Percentiles rank a stretch among this genome's conserved stretches.
phyloP scores from a whole-genome alignment of 164 flowering plant genomes.

The Taxillus chinensis region DNA sequence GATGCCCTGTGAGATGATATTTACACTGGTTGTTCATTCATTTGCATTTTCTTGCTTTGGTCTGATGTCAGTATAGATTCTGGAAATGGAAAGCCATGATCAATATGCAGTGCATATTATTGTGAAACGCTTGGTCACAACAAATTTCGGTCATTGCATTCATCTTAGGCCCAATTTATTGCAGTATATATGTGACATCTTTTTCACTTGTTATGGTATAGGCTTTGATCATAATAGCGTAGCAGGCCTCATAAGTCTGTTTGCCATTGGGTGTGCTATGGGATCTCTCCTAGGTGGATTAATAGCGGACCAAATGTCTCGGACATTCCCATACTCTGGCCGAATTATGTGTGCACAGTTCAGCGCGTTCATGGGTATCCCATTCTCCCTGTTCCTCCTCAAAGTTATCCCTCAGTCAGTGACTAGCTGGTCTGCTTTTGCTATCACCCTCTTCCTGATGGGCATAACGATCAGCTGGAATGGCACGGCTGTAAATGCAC shows the following conservation, averaged over 20 bases:
- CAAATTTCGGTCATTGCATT: neutral
- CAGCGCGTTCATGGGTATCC: slow-evolving; percentile 93
- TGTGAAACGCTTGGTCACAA: too few species aligned
- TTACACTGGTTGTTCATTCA: too few species aligned
- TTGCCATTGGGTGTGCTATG: slow-evolving; percentile 72
- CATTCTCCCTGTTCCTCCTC: slow-evolving; percentile 77
- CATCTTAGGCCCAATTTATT: neutral
- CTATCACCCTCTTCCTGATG: slow-evolving; percentile 65
- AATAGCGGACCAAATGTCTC: slow-evolving; percentile 64
- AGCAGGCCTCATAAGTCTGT: slow-evolving; percentile 72
- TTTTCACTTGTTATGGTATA: slow-evolving; percentile 16
- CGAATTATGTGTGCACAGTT: slow-evolving; percentile 96
- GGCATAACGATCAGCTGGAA: slow-evolving; percentile 93
- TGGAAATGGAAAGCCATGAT: too few species aligned
- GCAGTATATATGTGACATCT: neutral
- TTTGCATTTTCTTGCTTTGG: too few species aligned
- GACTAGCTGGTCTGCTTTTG: slow-evolving; percentile 44
- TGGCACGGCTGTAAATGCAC: slow-evolving; percentile 72
- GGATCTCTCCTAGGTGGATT: slow-evolving; percentile 78
- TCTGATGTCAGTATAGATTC: too few species aligned
- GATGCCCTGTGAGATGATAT: too few species aligned
- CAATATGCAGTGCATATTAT: too few species aligned
- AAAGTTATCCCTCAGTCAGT: slow-evolving; percentile 60
- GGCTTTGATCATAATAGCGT: slow-evolving; percentile 74
- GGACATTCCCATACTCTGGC: slow-evolving; percentile 60